A percentile compares a stretch with the other conserved stretches of the same genome.
These are phyloP conservation scores for Exophiala spinifera DNA, from an alignment of 2,329 filamentous ascomycete species.

Conservation along the genomic window DNA sequence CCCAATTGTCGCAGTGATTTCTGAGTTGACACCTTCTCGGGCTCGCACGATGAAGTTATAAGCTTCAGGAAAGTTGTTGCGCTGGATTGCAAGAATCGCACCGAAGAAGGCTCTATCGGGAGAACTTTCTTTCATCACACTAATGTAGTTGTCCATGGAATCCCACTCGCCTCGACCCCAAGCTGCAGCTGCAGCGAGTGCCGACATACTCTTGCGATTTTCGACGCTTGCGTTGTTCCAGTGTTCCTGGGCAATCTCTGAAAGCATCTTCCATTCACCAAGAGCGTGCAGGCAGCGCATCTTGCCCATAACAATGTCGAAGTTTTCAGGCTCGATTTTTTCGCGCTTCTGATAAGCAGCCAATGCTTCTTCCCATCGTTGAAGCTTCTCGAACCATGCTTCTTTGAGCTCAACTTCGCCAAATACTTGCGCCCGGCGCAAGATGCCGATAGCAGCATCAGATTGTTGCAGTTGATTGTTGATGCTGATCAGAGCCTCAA, in stretches of 20 bases:
- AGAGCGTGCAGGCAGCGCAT: slow-evolving; percentile 97
- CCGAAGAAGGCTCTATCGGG: slow-evolving; percentile 97
- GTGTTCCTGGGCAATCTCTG: slow-evolving; percentile 82
- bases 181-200: slow-evolving; percentile 88
- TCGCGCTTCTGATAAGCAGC: slow-evolving; percentile 89
- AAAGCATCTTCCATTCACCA: slow-evolving; percentile 94
- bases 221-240: slow-evolving; percentile 89
- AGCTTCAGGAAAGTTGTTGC: slow-evolving; percentile 92
- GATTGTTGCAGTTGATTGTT: slow-evolving; percentile 99
- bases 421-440: slow-evolving; percentile 92
- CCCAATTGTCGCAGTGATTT: slow-evolving; percentile 91
- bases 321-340: slow-evolving; percentile 67
- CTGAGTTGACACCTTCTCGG: slow-evolving; percentile 88
- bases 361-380: slow-evolving; percentile 96
- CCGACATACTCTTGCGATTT: slow-evolving; percentile 85
- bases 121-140: slow-evolving; percentile 88
- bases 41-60: slow-evolving; percentile 86
- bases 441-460: slow-evolving; percentile 94
- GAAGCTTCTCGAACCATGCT: slow-evolving; percentile 98
- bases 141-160: slow-evolving; percentile 94
- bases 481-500: slow-evolving; percentile 97
- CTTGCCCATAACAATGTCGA: slow-evolving; percentile 98
- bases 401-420: slow-evolving; percentile 94
- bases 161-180: slow-evolving; percentile 98
- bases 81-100: slow-evolving; percentile 88